Conservation (phyloP, 345 rosid genomes). For the Tarenaya hassleriana region DNA sequence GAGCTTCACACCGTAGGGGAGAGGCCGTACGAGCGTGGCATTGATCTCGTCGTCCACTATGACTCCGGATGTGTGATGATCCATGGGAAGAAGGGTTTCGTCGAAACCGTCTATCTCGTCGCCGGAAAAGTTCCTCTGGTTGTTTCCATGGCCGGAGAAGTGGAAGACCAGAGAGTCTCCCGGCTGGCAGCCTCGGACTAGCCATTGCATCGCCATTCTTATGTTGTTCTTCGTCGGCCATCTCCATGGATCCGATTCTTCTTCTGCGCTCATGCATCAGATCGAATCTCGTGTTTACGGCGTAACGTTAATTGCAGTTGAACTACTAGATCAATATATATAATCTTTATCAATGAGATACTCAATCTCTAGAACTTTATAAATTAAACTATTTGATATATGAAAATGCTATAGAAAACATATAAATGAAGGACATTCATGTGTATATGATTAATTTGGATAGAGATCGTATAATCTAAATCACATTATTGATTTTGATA, state of each 20-base stretch:
- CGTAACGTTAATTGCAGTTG: no score
- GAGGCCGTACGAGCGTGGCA: conserved; percentile 63
- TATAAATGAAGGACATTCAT: no score
- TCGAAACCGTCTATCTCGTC: conserved; percentile 87
- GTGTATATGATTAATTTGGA: no score
- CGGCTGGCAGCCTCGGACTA: conserved; percentile 54
- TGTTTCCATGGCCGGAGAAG: conserved; percentile 85
- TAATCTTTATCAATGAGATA: no score
- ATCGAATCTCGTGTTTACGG: background rate
- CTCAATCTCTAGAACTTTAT: no score
- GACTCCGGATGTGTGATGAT: conserved; percentile 65
- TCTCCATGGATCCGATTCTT: conserved; percentile 53
- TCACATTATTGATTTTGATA: no score
- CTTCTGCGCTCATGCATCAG: conserved; percentile 49
- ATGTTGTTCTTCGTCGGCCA: conserved; percentile 64
- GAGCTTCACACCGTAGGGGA: conserved; percentile 79
- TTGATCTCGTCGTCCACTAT: conserved; percentile 88
- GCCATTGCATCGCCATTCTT: conserved; percentile 72
- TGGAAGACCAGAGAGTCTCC: conserved; percentile 90
- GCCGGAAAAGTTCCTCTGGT: conserved; percentile 47
- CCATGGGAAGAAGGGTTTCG: conserved; percentile 80
- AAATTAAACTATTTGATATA: no score
- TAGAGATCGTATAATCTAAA: no score
- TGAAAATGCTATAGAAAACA: no score
- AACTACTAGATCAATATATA: no score